Base-by-base conservation (phyloP, 2,329 filamentous ascomycete species). In the Cladosporium sp. region DNA sequence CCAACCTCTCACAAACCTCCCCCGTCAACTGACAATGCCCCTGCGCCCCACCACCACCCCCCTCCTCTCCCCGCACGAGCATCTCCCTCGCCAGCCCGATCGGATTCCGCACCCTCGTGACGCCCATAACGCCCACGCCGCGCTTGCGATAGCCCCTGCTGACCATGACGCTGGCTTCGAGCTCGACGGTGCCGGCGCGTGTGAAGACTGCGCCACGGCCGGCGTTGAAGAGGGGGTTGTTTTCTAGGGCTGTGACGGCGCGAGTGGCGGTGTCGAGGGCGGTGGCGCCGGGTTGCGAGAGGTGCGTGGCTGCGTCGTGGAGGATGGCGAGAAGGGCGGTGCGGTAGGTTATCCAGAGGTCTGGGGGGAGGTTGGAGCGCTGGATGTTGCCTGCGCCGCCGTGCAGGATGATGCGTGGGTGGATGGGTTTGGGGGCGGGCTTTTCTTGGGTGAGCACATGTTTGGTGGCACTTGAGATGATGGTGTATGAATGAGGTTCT, bases 131-230 rank as follows among this genome's bases (percentile, higher is more conserved):
- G 3, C 88, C 88, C 0, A 88, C 86, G 13, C 84, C 89, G 30
- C 88, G 80, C 73, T 95, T 96, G 36, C 82, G 78, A 51, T 76
- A 74, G 0, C 85, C 86, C 22, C 77, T 77, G 2, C 85, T 87
- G 0, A 95, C 86, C 89, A 95, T 95, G 45, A 95, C 80, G 7
- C 83, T 88, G 1, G 88, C 88, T 70, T 96, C 90, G 54, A 95
- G 83, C 71, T 96, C 88, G 66, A 91, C 90, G 55, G 84, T 79
- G 15, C 90, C 91, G 57, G 86, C 84, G 44, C 84, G 82, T 0
- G 89, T 95, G 68, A 95, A 96, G 17, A 95, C 89, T 44, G 89
- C 88, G 47, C 91, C 91, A 61, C 83, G 84, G 7, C 84, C 89
- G 51, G 84, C 83, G 71, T 96, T 96, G 78, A 93, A 95, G 4